phyloP scores from a whole-genome alignment of 1,284 basidiomycete genomes.

The Puccinia horiana region DNA sequence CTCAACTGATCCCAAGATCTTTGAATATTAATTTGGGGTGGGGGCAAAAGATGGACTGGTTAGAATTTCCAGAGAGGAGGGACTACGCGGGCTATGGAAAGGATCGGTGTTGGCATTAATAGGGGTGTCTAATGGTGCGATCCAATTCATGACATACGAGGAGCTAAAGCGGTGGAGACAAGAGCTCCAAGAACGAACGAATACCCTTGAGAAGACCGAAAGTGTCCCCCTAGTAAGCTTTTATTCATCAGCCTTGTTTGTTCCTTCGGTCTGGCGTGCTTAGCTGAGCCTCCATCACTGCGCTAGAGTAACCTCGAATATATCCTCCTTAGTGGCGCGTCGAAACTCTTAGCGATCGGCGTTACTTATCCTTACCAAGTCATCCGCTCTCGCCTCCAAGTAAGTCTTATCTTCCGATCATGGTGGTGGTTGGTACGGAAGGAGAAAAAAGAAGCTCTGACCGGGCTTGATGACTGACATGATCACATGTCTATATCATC shows the following conservation, averaged over 20 bases:
- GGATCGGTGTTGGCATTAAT: constrained; percentile 86
- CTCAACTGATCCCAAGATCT: not conserved
- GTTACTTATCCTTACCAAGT: constrained; percentile 98
- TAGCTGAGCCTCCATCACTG: not conserved
- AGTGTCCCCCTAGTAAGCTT: constrained; percentile 78
- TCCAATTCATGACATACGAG: constrained; percentile 96
- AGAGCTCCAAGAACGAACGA: constrained; percentile 66
- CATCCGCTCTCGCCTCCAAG: constrained; percentile 88
- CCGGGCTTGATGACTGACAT: no score
- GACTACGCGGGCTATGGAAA: constrained; percentile 76
- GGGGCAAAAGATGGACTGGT: constrained; percentile 71
- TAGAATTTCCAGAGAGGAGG: constrained; percentile 66
- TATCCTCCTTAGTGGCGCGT: constrained; percentile 84
- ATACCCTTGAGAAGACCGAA: constrained; percentile 65
- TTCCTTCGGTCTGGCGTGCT: not conserved
- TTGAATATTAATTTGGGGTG: not conserved
- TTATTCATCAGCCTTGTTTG: constrained; percentile 42
- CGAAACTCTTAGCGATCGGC: constrained; percentile 81
- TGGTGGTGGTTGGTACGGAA: no score
- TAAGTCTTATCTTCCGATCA: constrained; percentile 58
- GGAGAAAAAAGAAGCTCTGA: no score
- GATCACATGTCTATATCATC: not conserved
- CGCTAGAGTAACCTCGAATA: constrained; percentile 84
- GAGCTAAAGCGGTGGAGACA: constrained; percentile 89
- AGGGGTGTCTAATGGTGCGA: constrained; percentile 90